Percentiles rank a stretch among this genome's conserved stretches.
These are phyloP conservation scores for Trichoderma sp. DNA, from an alignment of 2,329 filamentous ascomycete species.

Conservation along the genomic window DNA sequence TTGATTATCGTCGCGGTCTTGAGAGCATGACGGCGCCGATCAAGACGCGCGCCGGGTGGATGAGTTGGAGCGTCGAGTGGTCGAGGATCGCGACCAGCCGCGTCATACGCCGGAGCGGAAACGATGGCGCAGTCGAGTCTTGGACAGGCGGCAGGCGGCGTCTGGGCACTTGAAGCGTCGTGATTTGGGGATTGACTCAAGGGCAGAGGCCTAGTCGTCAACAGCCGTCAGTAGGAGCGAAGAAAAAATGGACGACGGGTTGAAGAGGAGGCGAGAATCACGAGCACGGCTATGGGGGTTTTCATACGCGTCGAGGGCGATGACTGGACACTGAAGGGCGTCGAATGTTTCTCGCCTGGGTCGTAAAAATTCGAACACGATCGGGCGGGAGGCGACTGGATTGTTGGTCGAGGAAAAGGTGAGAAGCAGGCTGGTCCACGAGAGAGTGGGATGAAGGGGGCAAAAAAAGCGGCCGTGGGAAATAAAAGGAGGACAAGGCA, in stretches of 20 bases:
- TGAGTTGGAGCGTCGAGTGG: neutral
- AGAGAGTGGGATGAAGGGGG: slow-evolving; percentile 14
- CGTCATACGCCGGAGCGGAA: slow-evolving; percentile 23
- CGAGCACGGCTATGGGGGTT: slow-evolving; percentile 24
- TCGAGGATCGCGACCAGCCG: slow-evolving; percentile 22
- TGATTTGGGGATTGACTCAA: slow-evolving; percentile 4
- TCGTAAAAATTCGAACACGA: slow-evolving; percentile 35
- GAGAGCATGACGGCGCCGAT: slow-evolving; percentile 61
- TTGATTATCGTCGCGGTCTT: slow-evolving; percentile 53
- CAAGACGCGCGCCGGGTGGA: slow-evolving; percentile 41
- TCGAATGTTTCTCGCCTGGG: slow-evolving; percentile 35
- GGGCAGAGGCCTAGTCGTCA: slow-evolving; percentile 3
- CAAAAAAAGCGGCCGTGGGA: slow-evolving; percentile 21
- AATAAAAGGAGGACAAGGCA: slow-evolving; percentile 20
- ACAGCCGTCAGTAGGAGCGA: slow-evolving; percentile 10
- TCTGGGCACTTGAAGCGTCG: slow-evolving; percentile 1
- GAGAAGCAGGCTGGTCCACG: neutral
- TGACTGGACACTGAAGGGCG: slow-evolving; percentile 29
- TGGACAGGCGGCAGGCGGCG: slow-evolving; percentile 5
- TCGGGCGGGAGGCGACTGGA: slow-evolving; percentile 29
- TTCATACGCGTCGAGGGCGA: slow-evolving; percentile 27
- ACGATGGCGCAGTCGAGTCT: neutral
- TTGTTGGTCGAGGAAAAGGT: slow-evolving; percentile 18
- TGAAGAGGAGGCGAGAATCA: slow-evolving; percentile 5
- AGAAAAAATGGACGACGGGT: neutral